Evolutionary conservation across 139 green algal genomes (phyloP).

Genomic region (Coelastrella sp.): DNA sequence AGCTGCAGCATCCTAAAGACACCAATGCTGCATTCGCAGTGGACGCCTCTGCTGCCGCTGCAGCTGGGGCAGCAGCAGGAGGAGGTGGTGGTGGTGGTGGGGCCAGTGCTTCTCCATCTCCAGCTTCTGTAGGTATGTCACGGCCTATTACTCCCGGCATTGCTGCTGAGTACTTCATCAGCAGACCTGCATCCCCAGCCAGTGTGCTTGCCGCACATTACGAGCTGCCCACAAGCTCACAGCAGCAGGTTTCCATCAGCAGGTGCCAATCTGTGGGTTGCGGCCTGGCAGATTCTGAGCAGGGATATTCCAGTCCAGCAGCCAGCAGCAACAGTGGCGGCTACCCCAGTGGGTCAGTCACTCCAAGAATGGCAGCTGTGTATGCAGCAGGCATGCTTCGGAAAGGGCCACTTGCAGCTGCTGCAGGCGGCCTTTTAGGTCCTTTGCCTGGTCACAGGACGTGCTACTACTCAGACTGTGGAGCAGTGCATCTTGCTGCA

Average conservation of each 20-base stretch:
- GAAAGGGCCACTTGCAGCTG: slow-evolving; percentile 5
- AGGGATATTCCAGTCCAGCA: neutral
- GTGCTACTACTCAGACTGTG: slow-evolving; percentile 30
- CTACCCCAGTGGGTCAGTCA: neutral
- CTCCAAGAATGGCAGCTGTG: neutral
- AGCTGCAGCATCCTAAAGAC: neutral
- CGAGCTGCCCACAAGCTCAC: neutral
- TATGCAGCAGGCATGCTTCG: neutral
- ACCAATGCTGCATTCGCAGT: neutral
- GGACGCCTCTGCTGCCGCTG: neutral
- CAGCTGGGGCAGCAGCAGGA: neutral
- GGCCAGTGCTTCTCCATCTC: neutral
- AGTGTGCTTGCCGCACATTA: neutral
- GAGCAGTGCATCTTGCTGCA: neutral
- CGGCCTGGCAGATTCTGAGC: neutral
- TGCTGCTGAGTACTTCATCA: too few relatives aligned
- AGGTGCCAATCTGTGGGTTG: slow-evolving; percentile 8
- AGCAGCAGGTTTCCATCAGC: neutral
- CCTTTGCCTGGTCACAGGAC: slow-evolving; percentile 14
- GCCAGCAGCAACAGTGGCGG: neutral
- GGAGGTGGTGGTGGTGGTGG: too few relatives aligned
- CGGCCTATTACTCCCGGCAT: too few relatives aligned
- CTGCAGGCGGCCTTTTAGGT: neutral
- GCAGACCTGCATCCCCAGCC: too few relatives aligned
- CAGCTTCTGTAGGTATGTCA: neutral